Conservation (phyloP, 108 stramenopile species). For the Poteriospumella lacustris region DNA sequence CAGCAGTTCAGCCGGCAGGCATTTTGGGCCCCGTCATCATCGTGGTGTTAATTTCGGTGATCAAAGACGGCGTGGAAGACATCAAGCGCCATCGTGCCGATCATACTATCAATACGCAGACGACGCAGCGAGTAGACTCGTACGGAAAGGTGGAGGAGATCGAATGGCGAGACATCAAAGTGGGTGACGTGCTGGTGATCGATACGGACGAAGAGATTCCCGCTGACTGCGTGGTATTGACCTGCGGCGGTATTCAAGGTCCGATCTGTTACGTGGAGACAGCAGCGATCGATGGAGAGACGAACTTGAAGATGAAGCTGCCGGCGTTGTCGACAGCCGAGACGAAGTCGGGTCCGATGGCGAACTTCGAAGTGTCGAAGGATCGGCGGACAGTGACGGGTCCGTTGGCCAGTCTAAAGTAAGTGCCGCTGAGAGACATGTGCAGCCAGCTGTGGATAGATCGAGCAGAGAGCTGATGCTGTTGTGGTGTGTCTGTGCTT, state of each 20-base stretch:
- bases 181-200: conserved; percentile 42
- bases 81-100: conserved; percentile 20
- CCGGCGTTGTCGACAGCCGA: not conserved
- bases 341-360: not conserved
- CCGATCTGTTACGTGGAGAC: conserved; percentile 56
- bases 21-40: conserved; percentile 43
- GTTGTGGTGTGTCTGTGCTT: no score
- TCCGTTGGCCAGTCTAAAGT: no score
- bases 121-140: not conserved
- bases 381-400: no score
- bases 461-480: no score
- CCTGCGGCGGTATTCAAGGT: conserved; percentile 68
- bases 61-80: conserved; percentile 12
- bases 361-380: not conserved
- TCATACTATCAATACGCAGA: not conserved
- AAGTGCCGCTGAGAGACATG: no score
- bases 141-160: not conserved
- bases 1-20: conserved; percentile 35
- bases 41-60: conserved; percentile 25
- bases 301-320: conserved; percentile 49
- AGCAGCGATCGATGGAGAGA: conserved; percentile 48
- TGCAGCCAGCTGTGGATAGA: no score
- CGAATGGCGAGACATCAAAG: conserved; percentile 38
- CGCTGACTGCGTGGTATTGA: conserved; percentile 36
- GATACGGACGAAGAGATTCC: conserved; percentile 16